These are phyloP conservation scores for Centella asiatica DNA, from an alignment of 129 eudicot genomes.

Conservation along the genomic window DNA sequence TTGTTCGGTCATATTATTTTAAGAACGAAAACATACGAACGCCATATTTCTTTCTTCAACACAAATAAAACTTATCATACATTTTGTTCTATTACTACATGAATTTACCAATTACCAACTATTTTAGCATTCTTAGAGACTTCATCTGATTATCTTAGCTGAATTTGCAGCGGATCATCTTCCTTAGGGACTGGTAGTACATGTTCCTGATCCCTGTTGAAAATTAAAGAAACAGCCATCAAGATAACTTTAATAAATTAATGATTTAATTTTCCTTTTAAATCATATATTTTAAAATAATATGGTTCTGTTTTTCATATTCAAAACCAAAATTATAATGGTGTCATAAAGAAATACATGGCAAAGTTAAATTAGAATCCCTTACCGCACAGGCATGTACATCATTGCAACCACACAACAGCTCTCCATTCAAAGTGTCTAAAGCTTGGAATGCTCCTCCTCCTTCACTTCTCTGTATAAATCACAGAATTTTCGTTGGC, in stretches of 20 bases:
- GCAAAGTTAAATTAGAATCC: conserved; percentile 8
- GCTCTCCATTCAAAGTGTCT: conserved; percentile 62
- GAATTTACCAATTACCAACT: background rate
- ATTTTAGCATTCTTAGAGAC: background rate
- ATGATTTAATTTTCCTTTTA: background rate
- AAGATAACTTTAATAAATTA: too few species aligned
- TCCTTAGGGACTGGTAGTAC: background rate
- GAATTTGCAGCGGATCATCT: background rate
- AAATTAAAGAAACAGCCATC: background rate
- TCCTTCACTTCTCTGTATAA: conserved; percentile 70
- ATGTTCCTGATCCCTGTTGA: conserved; percentile 6
- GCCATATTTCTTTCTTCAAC: too few species aligned
- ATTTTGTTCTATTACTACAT: too few species aligned
- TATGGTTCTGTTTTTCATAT: background rate
- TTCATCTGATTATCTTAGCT: background rate
- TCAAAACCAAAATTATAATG: background rate
- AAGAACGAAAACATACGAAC: too few species aligned
- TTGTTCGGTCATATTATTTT: too few species aligned
- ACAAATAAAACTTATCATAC: too few species aligned
- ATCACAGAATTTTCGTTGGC: background rate
- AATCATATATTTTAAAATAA: too few species aligned
- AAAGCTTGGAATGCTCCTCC: conserved; percentile 70
- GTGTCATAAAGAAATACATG: too few species aligned
- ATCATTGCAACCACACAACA: conserved; percentile 53
- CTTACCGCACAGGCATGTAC: conserved; percentile 62